Conservation (phyloP, 2,329 filamentous ascomycete species). For the Aspergillus ustus region DNA sequence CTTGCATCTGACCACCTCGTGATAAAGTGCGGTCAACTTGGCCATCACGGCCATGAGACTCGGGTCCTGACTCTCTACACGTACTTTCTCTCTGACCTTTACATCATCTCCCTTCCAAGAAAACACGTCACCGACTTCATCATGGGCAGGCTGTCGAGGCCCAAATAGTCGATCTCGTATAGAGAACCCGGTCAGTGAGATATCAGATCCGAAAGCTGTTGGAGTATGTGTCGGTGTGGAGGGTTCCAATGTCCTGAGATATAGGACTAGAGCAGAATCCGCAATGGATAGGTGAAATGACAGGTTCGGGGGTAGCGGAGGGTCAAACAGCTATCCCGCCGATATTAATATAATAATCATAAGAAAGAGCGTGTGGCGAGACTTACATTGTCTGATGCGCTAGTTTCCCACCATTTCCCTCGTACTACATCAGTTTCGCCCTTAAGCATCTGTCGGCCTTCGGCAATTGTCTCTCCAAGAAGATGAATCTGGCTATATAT, state of each 20-base stretch:
- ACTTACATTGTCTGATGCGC: constrained; percentile 62
- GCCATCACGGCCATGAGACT: constrained; percentile 81
- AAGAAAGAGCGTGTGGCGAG: not conserved
- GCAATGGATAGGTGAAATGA: constrained; percentile 73
- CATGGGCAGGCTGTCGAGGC: constrained; percentile 65
- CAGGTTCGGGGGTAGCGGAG: constrained; percentile 68
- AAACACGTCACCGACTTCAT: constrained; percentile 81
- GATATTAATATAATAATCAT: not conserved
- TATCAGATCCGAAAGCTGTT: constrained; percentile 72
- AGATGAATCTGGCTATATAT: constrained; percentile 63
- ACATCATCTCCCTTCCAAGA: constrained; percentile 72
- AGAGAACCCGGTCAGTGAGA: constrained; percentile 61
- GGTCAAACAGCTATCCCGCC: constrained; percentile 58
- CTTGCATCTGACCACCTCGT: constrained; percentile 71
- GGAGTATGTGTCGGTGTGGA: constrained; percentile 61
- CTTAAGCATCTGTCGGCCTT: constrained; percentile 64
- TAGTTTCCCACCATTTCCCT: constrained; percentile 60
- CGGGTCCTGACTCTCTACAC: constrained; percentile 87
- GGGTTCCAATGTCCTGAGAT: constrained; percentile 71
- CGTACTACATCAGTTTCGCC: constrained; percentile 56
- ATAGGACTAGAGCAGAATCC: constrained; percentile 72
- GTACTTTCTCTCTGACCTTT: constrained; percentile 84
- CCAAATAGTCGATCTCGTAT: constrained; percentile 61
- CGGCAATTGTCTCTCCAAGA: constrained; percentile 64
- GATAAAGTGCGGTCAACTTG: constrained; percentile 78